Base-by-base conservation (phyloP, 805 yeast genomes). In the Ogataea trehalophila region DNA sequence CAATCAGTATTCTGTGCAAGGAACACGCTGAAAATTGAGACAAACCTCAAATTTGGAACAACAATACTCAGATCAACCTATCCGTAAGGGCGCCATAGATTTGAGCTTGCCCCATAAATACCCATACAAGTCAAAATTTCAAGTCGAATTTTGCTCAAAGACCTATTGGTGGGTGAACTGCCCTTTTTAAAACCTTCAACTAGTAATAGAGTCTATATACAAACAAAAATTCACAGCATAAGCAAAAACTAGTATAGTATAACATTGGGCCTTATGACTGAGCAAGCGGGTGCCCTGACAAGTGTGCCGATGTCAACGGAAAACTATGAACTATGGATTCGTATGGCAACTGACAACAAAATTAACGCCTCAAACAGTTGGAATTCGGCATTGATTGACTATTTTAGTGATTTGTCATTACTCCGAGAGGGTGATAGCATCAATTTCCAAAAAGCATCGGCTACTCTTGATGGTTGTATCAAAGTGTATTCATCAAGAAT, bases 401-500 rank as follows among this genome's bases (percentile, higher is more conserved):
- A 90, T 65, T 91, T 91, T 62, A 86, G 90, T 59, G 96, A 88
- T 59, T 72, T 89, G 66, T 77, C 86, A 26, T 76, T 88, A 29
- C 72, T 87, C 41, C 76, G 79, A 55, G 95, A 85, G 45, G 85
- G 89, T 5, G 89, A 85, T 47, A 76, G 81, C 37, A 87, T 91
- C 58, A 89, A 90, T 63, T 91, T 92, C 64, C 96, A 88, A 63
- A 80, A 83, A 55, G 98, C 97, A 0, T 81, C 94, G 0, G 89
- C 95, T 3, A 88, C 97, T 0, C 70, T 92, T 20, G 97, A 91
- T 59, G 97, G 97, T 0, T 91, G 97, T 71, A 92, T 91, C 33
- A 90, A 90, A 68, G 88, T 92, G 45, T 92, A 92, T 62, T 80
- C 91, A 13, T 86, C 95, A 15, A 77, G 98, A 57, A 90, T 92